A percentile compares a stretch with the other conserved stretches of the same genome.
phyloP scores from a whole-genome alignment of 2,329 filamentous ascomycete species.

The Myrmaecium sp. region DNA sequence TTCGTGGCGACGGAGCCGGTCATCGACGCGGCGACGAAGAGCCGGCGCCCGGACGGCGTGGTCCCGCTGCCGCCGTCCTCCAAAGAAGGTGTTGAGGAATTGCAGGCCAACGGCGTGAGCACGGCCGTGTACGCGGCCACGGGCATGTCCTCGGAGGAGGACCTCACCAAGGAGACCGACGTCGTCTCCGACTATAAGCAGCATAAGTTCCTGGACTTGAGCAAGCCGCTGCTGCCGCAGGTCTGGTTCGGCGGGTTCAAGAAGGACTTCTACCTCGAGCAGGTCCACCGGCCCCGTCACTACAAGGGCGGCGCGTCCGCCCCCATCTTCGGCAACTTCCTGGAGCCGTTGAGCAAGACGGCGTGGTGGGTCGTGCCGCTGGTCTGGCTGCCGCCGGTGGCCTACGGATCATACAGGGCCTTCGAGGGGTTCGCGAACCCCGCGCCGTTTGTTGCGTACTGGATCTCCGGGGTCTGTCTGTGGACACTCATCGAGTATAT shows the following conservation, averaged over 20 bases:
- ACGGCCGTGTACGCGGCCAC: slow-evolving; percentile 43
- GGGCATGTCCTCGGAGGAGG: slow-evolving; percentile 78
- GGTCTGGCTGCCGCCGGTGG: slow-evolving; percentile 67
- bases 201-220: slow-evolving; percentile 88
- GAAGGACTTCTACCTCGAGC: slow-evolving; percentile 93
- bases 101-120: slow-evolving; percentile 32
- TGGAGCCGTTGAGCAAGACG: slow-evolving; percentile 93
- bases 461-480: slow-evolving; percentile 51
- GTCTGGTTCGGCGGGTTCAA: slow-evolving; percentile 75
- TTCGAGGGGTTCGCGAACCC: slow-evolving; percentile 27
- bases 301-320: slow-evolving; percentile 89
- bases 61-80: slow-evolving; percentile 33
- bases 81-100: slow-evolving; percentile 29
- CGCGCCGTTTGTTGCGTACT: slow-evolving; percentile 32
- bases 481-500: slow-evolving; percentile 88
- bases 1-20: slow-evolving; percentile 51
- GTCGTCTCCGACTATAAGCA: slow-evolving; percentile 57
- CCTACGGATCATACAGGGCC: slow-evolving; percentile 54
- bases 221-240: slow-evolving; percentile 68
- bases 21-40: slow-evolving; percentile 32
- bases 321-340: slow-evolving; percentile 89
- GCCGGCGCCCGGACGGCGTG: slow-evolving; percentile 30
- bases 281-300: slow-evolving; percentile 87
- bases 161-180: slow-evolving; percentile 77
- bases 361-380: slow-evolving; percentile 82